Evolutionary conservation across 2,329 filamentous ascomycete species (phyloP).

Genomic region (Penicillium sp.): DNA sequence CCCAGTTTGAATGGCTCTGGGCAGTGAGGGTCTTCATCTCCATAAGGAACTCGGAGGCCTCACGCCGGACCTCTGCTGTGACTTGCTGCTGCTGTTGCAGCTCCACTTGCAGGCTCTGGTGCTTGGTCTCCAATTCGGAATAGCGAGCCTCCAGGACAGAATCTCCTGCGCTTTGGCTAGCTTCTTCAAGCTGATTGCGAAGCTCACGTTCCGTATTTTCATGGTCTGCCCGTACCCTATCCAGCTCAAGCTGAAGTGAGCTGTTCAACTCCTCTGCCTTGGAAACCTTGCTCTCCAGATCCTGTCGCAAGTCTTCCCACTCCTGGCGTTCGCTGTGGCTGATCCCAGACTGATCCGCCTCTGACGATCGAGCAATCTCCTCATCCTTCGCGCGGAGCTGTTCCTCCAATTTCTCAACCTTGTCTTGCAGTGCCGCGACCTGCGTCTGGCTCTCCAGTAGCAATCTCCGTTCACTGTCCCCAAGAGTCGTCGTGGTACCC

Average conservation of each 20-base stretch:
- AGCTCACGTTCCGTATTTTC: constrained; percentile 65
- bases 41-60: constrained; percentile 78
- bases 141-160: constrained; percentile 65
- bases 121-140: constrained; percentile 59
- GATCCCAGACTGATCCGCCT: constrained; percentile 56
- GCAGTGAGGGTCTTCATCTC: constrained; percentile 89
- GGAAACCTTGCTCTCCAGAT: constrained; percentile 72
- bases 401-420: constrained; percentile 71
- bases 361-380: constrained; percentile 65
- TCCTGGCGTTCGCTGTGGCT: constrained; percentile 69
- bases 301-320: constrained; percentile 65
- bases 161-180: constrained; percentile 45
- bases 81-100: constrained; percentile 76
- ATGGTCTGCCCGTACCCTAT: constrained; percentile 71
- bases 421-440: constrained; percentile 73
- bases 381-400: constrained; percentile 71
- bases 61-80: constrained; percentile 82
- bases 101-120: constrained; percentile 68
- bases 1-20: constrained; percentile 75
- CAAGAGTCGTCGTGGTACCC: constrained; percentile 54
- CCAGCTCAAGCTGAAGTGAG: constrained; percentile 77
- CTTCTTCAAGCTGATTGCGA: constrained; percentile 62
- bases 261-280: constrained; percentile 77
- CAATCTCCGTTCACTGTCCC: constrained; percentile 68
- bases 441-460: constrained; percentile 81